Evolutionary conservation across 2,329 filamentous ascomycete species (phyloP).

Genomic region (Calycina herbarum): DNA sequence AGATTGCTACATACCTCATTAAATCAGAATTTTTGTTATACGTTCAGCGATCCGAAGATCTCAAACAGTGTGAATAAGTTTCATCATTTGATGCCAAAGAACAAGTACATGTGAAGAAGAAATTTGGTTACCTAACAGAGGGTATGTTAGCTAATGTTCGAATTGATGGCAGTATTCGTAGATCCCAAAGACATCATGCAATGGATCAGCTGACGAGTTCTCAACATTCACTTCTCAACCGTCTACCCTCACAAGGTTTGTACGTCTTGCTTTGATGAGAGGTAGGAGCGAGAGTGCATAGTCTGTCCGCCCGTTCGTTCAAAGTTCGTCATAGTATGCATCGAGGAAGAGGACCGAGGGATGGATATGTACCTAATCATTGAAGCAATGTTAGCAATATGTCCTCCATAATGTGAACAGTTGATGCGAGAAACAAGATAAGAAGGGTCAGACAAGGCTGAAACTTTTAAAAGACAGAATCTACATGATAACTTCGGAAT

Average conservation of each 20-base stretch:
- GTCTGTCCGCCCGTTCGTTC: conserved; percentile 49
- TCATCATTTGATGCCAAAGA: conserved; percentile 41
- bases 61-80: conserved; percentile 47
- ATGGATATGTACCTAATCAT: conserved; percentile 36
- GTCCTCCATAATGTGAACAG: conserved; percentile 12
- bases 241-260: conserved; percentile 41
- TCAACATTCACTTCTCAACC: conserved; percentile 44
- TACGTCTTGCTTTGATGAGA: conserved; percentile 42
- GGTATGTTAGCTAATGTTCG: conserved; percentile 24
- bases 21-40: conserved; percentile 46
- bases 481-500: conserved; percentile 41
- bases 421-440: conserved; percentile 18
- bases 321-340: conserved; percentile 44
- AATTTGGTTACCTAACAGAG: conserved; percentile 21
- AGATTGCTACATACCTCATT: conserved; percentile 41
- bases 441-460: conserved; percentile 46
- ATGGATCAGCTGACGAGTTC: conserved; percentile 46
- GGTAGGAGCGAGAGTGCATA: conserved; percentile 38
- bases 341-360: conserved; percentile 5
- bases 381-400: conserved; percentile 26
- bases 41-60: conserved; percentile 39
- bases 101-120: conserved; percentile 18
- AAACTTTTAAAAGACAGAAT: conserved; percentile 43
- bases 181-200: conserved; percentile 27
- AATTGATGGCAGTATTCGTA: conserved; percentile 14